Conservation (phyloP, 768 basidiomycete species). For the Amanita fuliginea region DNA sequence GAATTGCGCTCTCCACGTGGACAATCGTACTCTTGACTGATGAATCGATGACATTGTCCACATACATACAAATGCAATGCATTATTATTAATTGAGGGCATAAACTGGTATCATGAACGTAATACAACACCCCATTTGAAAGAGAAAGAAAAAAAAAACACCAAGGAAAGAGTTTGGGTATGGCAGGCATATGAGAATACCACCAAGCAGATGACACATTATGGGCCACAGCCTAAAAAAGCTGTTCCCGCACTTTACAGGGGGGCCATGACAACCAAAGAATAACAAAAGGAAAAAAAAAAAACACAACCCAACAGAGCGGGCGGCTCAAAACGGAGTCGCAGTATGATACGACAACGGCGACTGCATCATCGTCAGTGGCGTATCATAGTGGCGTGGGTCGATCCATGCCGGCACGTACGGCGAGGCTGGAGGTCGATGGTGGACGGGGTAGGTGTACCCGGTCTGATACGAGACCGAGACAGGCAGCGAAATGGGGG, state of each 20-base stretch:
- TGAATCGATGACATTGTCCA: too few species aligned
- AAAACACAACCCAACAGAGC: not conserved
- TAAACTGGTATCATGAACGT: too few species aligned
- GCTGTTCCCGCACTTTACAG: not conserved
- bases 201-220: too few species aligned
- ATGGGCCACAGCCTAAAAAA: too few species aligned
- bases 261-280: too few species aligned
- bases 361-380: conserved; percentile 1
- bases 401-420: conserved; percentile 22
- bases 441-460: conserved; percentile 15
- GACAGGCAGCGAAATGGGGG: not conserved
- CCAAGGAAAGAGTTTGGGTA: not conserved
- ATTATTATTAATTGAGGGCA: too few species aligned
- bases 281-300: not conserved
- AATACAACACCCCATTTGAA: too few species aligned
- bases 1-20: too few species aligned
- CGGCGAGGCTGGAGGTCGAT: conserved; percentile 10
- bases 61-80: too few species aligned
- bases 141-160: too few species aligned
- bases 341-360: conserved; percentile 1
- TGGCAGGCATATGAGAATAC: not conserved
- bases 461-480: conserved; percentile 12
- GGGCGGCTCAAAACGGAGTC: not conserved
- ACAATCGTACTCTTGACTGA: too few species aligned
- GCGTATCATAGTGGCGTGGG: conserved; percentile 8